Evolutionary conservation across 2,329 filamentous ascomycete species (phyloP), one percentile per base, ranked within the genome.

Genomic region (Colletotrichum brevisporum): DNA sequence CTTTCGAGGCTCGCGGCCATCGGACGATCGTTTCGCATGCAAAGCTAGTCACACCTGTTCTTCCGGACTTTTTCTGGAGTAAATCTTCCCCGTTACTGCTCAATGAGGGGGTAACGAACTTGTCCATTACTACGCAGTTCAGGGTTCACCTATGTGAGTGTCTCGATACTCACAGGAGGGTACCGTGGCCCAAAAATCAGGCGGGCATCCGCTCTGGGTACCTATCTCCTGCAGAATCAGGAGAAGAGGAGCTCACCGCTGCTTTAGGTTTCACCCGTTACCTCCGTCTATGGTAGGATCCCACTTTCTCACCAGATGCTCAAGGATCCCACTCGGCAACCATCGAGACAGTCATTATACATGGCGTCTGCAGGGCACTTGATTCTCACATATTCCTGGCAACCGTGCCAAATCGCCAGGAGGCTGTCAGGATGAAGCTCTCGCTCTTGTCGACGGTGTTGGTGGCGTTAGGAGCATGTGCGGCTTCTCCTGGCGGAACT

Each of bases 21-120:
- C 65, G 65, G 65, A 68, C 54, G 65, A 68, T 60, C 67, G 67
- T 71, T 62, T 71, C 62, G 53, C 53, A 70, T 65, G 62, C 51
- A 36, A 63, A 63, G 62, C 51, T 63, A 48, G 48, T 62, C 47
- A 58, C 52, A 70, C 56, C 55, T 36, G 57, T 66, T 65, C 62
- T 62, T 53, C 57, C 70, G 58, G 52, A 58, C n/a, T 54, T 48
- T 39, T 59, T 36, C 26, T 53, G n/a, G 24, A 6, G 24, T 47
- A 24, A 26, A 24, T 36, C 18, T 31, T 57, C 21, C 21, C 21
- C 18, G 26, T 26, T 24, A 0, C 26, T 15, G 24, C 16, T 13
- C 9, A 21, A 45, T 26, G 54, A 15, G 24, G 54, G 54, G 45
- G 45, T 36, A 48, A 48, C 15, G 18, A 21, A 10, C 45, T 48